Evolutionary conservation across 352 stramenopile genomes (phyloP).

Genomic region (Aphanomyces stellatus): DNA sequence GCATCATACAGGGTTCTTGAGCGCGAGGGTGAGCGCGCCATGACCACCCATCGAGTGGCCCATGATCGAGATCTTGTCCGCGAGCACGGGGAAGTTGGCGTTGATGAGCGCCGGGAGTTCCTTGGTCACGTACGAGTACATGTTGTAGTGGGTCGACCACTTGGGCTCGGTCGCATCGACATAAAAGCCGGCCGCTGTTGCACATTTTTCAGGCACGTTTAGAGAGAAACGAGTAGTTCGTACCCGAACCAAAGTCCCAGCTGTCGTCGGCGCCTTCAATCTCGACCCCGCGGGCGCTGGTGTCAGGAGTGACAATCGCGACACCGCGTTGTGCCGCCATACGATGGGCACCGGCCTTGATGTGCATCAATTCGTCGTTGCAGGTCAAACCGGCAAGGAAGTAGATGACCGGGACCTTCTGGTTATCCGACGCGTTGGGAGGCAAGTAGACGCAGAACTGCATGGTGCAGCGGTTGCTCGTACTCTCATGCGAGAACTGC

Average conservation of each 20-base stretch:
- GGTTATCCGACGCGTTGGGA: constrained; percentile 39
- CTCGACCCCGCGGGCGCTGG: constrained; percentile 86
- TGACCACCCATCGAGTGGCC: constrained; percentile 98
- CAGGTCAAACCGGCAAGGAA: constrained; percentile 97
- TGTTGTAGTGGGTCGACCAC: constrained; percentile 92
- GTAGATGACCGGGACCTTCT: constrained; percentile 86
- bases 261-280: constrained; percentile 91
- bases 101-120: constrained; percentile 90
- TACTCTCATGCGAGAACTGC: constrained; percentile 78
- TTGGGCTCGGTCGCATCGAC: constrained; percentile 92
- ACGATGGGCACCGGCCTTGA: constrained; percentile 91
- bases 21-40: constrained; percentile 92
- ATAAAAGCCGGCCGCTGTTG: constrained; percentile 92
- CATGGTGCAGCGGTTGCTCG: constrained; percentile 80
- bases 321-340: constrained; percentile 86
- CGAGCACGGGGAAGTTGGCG: constrained; percentile 73
- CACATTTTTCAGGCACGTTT: neutral
- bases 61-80: constrained; percentile 86
- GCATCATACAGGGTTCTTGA: constrained; percentile 68
- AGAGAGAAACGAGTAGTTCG: neutral
- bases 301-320: constrained; percentile 94
- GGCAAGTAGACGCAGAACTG: constrained; percentile 88
- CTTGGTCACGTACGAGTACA: constrained; percentile 96
- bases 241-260: constrained; percentile 94
- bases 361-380: constrained; percentile 93